These are phyloP conservation scores for Cystofilobasidium capitatum DNA, from an alignment of 768 basidiomycete species.

Conservation along the genomic window DNA sequence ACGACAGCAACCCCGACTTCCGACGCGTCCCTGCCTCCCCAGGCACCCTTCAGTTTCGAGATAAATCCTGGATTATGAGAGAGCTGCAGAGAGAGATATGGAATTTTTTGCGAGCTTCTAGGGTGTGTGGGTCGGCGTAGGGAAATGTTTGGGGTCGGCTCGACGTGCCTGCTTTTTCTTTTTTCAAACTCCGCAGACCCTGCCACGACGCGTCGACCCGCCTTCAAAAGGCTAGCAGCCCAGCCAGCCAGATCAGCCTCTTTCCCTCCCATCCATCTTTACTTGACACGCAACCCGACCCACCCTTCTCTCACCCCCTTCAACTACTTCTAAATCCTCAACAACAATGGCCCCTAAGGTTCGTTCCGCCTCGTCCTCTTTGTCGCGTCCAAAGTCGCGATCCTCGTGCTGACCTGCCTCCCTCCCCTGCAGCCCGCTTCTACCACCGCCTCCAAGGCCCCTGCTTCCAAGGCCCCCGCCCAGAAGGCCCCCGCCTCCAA, in stretches of 20 bases:
- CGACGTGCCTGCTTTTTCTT: no score
- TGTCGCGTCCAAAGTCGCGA: neutral
- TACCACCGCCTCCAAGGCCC: slow-evolving; percentile 22
- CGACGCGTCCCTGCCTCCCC: no score
- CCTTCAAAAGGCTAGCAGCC: no score
- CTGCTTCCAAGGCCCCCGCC: slow-evolving; percentile 17
- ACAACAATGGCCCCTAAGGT: slow-evolving; percentile 20
- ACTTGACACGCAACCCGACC: neutral
- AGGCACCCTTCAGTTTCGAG: no score
- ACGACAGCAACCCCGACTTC: no score
- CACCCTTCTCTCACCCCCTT: neutral
- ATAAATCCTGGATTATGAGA: no score
- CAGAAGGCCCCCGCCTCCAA: slow-evolving; percentile 26
- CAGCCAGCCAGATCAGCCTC: slow-evolving; percentile 1
- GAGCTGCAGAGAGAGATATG: no score
- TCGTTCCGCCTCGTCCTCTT: neutral
- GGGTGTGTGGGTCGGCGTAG: no score
- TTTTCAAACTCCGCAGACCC: no score
- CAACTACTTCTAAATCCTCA: neutral
- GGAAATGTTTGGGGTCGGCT: no score
- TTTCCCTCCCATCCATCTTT: neutral
- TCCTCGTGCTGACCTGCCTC: neutral
- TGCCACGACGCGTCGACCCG: neutral
- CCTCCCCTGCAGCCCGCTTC: slow-evolving; percentile 10
- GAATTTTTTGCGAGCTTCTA: no score